A percentile compares a stretch with the other conserved stretches of the same genome.
These are phyloP conservation scores for Elsinoe australis DNA, from an alignment of 2,329 filamentous ascomycete species.

Conservation along the genomic window DNA sequence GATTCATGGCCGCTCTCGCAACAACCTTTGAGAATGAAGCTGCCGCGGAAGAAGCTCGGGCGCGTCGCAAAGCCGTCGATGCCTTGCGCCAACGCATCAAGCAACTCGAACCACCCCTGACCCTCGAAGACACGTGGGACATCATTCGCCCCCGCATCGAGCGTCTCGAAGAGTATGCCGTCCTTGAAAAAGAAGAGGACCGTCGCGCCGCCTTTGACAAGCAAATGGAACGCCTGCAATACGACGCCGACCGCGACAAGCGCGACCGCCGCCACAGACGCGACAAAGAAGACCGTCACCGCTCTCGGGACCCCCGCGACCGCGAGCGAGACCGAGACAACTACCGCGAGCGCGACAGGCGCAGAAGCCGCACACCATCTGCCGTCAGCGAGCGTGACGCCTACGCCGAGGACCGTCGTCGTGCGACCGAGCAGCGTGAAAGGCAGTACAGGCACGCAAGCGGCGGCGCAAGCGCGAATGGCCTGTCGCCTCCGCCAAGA, in stretches of 20 bases:
- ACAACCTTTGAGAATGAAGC: constrained; percentile 58
- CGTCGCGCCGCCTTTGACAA: constrained; percentile 85
- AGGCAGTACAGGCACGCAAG: constrained; percentile 80
- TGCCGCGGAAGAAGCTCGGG: constrained; percentile 69
- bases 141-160: constrained; percentile 72
- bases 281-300: constrained; percentile 39
- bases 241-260: constrained; percentile 63
- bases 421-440: constrained; percentile 88
- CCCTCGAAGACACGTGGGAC: constrained; percentile 75
- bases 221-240: constrained; percentile 79
- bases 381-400: constrained; percentile 37
- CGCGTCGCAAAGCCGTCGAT: constrained; percentile 78
- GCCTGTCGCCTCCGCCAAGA: constrained; percentile 31
- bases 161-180: constrained; percentile 75
- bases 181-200: constrained; percentile 72
- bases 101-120: constrained; percentile 77
- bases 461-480: constrained; percentile 24
- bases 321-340: constrained; percentile 39
- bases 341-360: constrained; percentile 51
- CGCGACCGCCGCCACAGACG: constrained; percentile 41
- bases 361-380: constrained; percentile 5
- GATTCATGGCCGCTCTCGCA: constrained; percentile 2
- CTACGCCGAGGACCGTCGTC: constrained; percentile 78
- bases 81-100: constrained; percentile 79
- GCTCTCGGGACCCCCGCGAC: constrained; percentile 34